A percentile compares a stretch with the other conserved stretches of the same genome.
Evolutionary conservation across 208 protist species (phyloP).

Genomic region (Zelonia costaricensis): DNA sequence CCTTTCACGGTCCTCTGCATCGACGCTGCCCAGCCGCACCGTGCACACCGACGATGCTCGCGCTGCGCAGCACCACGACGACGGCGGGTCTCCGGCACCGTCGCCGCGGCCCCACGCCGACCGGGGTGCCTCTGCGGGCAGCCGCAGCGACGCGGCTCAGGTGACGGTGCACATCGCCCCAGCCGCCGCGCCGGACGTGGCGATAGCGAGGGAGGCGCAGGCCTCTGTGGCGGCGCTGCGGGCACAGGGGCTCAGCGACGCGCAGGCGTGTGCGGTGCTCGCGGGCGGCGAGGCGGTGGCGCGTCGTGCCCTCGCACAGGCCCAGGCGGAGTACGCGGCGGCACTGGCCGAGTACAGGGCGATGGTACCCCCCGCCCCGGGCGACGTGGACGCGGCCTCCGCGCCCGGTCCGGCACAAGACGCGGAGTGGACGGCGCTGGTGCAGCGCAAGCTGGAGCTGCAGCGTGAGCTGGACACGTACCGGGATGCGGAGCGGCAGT

Average conservation of each 20-base stretch:
- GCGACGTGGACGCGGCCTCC: neutral
- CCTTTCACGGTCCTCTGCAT: neutral
- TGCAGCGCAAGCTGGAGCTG: slow-evolving; percentile 35
- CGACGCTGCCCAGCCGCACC: slow-evolving; percentile 1
- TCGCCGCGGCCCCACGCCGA: too few species aligned
- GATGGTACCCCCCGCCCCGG: neutral
- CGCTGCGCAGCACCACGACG: neutral
- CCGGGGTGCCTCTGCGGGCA: too few species aligned
- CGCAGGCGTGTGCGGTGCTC: neutral
- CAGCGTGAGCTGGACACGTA: slow-evolving; percentile 3
- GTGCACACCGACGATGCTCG: neutral
- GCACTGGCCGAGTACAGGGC: slow-evolving; percentile 17
- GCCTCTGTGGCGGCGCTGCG: neutral
- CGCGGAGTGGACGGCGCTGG: slow-evolving; percentile 11
- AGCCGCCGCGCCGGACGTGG: neutral
- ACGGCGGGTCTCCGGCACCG: neutral
- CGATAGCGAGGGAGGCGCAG: neutral
- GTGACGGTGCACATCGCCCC: too few species aligned
- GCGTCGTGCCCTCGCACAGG: slow-evolving; percentile 16
- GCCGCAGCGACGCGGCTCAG: too few species aligned
- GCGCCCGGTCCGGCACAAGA: neutral
- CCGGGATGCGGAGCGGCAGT: slow-evolving; percentile 45
- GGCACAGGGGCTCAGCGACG: neutral
- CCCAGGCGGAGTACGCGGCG: slow-evolving; percentile 30
- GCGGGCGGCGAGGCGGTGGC: slow-evolving; percentile 28